Conservation (phyloP, 1,284 basidiomycete genomes). For the Fomitopsis palustris region DNA sequence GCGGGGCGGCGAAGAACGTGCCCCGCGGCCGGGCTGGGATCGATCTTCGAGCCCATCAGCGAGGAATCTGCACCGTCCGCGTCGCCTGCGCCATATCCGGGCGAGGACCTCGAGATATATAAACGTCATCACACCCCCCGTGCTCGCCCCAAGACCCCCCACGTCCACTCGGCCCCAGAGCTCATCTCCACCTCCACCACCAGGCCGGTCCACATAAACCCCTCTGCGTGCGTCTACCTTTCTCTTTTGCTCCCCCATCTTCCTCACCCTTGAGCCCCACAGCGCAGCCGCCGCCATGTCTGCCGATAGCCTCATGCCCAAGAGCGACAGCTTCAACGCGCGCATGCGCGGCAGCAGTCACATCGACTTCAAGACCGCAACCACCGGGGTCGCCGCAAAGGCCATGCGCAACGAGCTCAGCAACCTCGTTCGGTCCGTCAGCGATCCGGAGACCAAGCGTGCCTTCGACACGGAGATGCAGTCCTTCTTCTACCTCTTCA, state of each 20-base stretch:
- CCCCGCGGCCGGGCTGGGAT: slow-evolving; percentile 26
- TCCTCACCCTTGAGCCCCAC: slow-evolving; percentile 13
- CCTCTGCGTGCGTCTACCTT: slow-evolving; percentile 23
- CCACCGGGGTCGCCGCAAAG: slow-evolving; percentile 96
- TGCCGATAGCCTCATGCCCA: slow-evolving; percentile 50
- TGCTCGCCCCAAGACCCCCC: slow-evolving; percentile 31
- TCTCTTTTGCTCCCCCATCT: slow-evolving; percentile 6
- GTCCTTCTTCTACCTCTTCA: slow-evolving; percentile 98
- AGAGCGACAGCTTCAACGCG: slow-evolving; percentile 58
- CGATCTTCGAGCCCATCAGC: slow-evolving; percentile 49
- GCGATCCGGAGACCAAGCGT: slow-evolving; percentile 80
- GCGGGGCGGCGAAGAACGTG: slow-evolving; percentile 4
- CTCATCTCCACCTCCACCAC: slow-evolving; percentile 66
- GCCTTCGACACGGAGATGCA: slow-evolving; percentile 99
- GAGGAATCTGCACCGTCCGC: slow-evolving; percentile 34
- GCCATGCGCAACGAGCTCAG: slow-evolving; percentile 99
- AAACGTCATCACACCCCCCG: slow-evolving; percentile 59
- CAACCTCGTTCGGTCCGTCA: slow-evolving; percentile 83
- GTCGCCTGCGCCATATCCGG: slow-evolving; percentile 20
- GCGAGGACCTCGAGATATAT: slow-evolving; percentile 27
- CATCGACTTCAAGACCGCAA: slow-evolving; percentile 96
- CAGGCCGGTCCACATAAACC: slow-evolving; percentile 54
- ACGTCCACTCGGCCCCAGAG: slow-evolving; percentile 48
- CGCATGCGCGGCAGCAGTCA: slow-evolving; percentile 66
- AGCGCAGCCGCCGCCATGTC: slow-evolving; percentile 36